phyloP scores from a whole-genome alignment of 305 asterid species.

The Fraxinus floribunda region DNA sequence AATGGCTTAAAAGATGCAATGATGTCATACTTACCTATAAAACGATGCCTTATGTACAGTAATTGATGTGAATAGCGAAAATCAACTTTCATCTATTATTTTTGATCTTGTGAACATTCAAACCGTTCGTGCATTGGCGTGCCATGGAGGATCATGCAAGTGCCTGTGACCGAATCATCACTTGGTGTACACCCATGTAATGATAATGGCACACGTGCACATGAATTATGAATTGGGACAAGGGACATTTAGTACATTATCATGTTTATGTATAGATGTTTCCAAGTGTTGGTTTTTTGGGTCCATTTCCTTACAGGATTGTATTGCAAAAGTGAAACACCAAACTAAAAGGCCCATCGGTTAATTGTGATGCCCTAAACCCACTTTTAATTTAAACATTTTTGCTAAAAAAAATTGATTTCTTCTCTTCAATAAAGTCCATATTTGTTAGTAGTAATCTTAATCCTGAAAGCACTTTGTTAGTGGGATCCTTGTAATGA shows the following conservation, averaged over 20 bases:
- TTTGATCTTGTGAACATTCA: neutral
- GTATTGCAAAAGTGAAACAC: conserved; percentile 37
- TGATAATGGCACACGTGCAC: conserved; percentile 41
- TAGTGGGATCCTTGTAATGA: conserved; percentile 34
- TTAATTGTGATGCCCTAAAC: neutral
- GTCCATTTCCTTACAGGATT: conserved; percentile 21
- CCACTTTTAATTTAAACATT: neutral
- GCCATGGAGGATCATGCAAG: conserved; percentile 22
- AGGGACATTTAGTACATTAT: conserved; percentile 12
- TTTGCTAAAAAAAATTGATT: neutral
- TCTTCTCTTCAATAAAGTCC: neutral
- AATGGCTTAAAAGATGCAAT: no score
- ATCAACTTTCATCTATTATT: no score
- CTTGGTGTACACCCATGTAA: neutral
- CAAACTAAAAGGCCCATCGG: conserved; percentile 1
- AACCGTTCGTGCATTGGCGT: neutral
- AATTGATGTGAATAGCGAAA: no score
- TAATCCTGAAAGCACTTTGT: conserved; percentile 13
- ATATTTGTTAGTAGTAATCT: neutral
- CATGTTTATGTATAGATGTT: conserved; percentile 24
- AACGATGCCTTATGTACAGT: no score
- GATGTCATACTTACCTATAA: no score
- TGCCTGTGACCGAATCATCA: conserved; percentile 30
- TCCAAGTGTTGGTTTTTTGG: conserved; percentile 21
- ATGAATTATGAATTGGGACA: conserved; percentile 21